A percentile compares a stretch with the other conserved stretches of the same genome.
phyloP scores from a whole-genome alignment of 352 stramenopile species.

The Phytophthora capsici region DNA sequence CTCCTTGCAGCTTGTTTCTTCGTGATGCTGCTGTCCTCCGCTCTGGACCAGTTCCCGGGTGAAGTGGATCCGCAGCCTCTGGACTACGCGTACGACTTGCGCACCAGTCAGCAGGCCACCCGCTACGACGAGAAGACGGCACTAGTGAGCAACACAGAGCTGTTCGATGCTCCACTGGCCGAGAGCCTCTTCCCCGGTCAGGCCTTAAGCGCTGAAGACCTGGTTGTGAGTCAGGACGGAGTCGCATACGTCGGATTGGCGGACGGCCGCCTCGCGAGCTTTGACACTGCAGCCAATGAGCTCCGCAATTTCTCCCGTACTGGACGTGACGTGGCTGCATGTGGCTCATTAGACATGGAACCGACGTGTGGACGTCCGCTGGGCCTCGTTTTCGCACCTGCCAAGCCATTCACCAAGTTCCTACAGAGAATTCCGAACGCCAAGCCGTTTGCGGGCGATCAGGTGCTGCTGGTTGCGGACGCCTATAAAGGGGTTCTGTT shows the following conservation, averaged over 20 bases:
- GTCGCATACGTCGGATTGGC: slow-evolving; percentile 54
- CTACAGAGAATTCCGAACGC: slow-evolving; percentile 50
- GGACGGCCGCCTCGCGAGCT: slow-evolving; percentile 63
- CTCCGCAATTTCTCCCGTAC: slow-evolving; percentile 61
- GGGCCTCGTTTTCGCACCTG: slow-evolving; percentile 52
- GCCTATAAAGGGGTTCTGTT: slow-evolving; percentile 66
- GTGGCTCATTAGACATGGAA: slow-evolving; percentile 44
- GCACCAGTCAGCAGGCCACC: slow-evolving; percentile 49
- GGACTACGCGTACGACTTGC: slow-evolving; percentile 40
- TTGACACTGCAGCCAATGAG: slow-evolving; percentile 32
- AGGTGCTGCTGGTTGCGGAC: slow-evolving; percentile 68
- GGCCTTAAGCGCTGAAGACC: slow-evolving; percentile 50
- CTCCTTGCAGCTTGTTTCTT: slow-evolving; percentile 56
- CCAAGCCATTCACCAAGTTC: slow-evolving; percentile 46
- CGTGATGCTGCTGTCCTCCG: slow-evolving; percentile 59
- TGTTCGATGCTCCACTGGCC: slow-evolving; percentile 29
- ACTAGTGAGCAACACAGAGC: slow-evolving; percentile 22
- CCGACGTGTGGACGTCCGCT: slow-evolving; percentile 57
- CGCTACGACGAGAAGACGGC: slow-evolving; percentile 35
- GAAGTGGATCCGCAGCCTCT: slow-evolving; percentile 46
- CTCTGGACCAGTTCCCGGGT: slow-evolving; percentile 53
- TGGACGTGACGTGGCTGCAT: slow-evolving; percentile 39
- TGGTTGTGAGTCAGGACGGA: slow-evolving; percentile 54
- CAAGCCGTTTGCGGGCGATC: slow-evolving; percentile 48
- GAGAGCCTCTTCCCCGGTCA: slow-evolving; percentile 49